A percentile compares a stretch with the other conserved stretches of the same genome.
Evolutionary conservation across 768 basidiomycete genomes (phyloP).

Genomic region (Leccinum longicurvipes): DNA sequence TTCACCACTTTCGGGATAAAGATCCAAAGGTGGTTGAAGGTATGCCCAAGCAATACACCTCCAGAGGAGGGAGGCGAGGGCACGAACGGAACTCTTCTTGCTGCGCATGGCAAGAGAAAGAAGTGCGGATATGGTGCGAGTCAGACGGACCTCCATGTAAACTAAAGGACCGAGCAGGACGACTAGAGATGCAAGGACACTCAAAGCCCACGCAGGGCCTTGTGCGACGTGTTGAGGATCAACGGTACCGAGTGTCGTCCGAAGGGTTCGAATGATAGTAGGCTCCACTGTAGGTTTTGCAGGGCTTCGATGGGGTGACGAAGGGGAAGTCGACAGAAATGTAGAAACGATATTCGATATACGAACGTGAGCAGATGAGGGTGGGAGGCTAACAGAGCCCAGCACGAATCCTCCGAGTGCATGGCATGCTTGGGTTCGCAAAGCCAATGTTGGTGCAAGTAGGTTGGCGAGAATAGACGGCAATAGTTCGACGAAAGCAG

Average conservation of each 20-base stretch:
- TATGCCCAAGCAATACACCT: slow-evolving; percentile 63
- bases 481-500: slow-evolving; percentile 57
- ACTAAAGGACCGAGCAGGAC: slow-evolving; percentile 61
- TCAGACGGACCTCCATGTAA: slow-evolving; percentile 41
- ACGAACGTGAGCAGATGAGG: slow-evolving; percentile 46
- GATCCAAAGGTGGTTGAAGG: slow-evolving; percentile 47
- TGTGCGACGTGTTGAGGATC: slow-evolving; percentile 64
- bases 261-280: slow-evolving; percentile 60
- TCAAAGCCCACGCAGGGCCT: slow-evolving; percentile 76
- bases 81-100: slow-evolving; percentile 61
- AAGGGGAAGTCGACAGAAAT: slow-evolving; percentile 42
- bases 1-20: slow-evolving; percentile 24
- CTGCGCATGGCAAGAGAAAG: slow-evolving; percentile 57
- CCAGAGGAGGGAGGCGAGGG: slow-evolving; percentile 62
- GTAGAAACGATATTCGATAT: slow-evolving; percentile 48
- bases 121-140: slow-evolving; percentile 46
- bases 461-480: slow-evolving; percentile 61
- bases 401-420: slow-evolving; percentile 69
- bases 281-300: slow-evolving; percentile 41
- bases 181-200: slow-evolving; percentile 61
- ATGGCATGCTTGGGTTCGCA: slow-evolving; percentile 72
- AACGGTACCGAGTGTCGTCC: slow-evolving; percentile 52
- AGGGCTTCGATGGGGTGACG: slow-evolving; percentile 38
- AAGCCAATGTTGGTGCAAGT: slow-evolving; percentile 57
- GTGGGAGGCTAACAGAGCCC: slow-evolving; percentile 48